phyloP scores from a whole-genome alignment of 2,329 filamentous ascomycete species.

The Eutypa lata region DNA sequence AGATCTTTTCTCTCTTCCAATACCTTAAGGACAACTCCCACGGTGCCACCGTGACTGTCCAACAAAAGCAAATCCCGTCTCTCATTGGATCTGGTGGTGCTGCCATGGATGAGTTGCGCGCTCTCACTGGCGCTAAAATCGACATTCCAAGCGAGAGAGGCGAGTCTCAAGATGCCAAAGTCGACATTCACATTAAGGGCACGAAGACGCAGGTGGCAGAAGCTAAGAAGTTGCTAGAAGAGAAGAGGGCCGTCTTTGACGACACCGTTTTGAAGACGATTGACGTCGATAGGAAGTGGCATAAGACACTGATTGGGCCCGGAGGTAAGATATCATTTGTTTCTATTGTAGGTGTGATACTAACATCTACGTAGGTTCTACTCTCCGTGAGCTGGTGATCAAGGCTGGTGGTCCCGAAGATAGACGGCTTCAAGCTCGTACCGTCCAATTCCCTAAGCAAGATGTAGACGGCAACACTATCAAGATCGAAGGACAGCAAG shows the following conservation, averaged over 20 bases:
- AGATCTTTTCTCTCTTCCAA: slow-evolving; percentile 83
- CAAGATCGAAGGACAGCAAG: slow-evolving; percentile 79
- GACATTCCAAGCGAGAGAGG: slow-evolving; percentile 84
- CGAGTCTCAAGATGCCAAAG: slow-evolving; percentile 61
- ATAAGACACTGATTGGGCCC: slow-evolving; percentile 83
- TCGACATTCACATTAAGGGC: slow-evolving; percentile 88
- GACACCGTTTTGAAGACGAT: slow-evolving; percentile 82
- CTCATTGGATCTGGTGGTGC: slow-evolving; percentile 88
- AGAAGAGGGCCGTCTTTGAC: slow-evolving; percentile 84
- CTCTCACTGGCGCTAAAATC: slow-evolving; percentile 81
- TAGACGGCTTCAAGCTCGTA: slow-evolving; percentile 76
- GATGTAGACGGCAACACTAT: slow-evolving; percentile 80
- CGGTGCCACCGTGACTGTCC: slow-evolving; percentile 75
- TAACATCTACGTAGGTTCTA: slow-evolving; percentile 63
- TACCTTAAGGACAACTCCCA: slow-evolving; percentile 87
- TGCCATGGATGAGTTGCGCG: slow-evolving; percentile 85
- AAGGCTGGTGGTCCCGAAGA: slow-evolving; percentile 89
- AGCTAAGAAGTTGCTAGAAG: slow-evolving; percentile 85
- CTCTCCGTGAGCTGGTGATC: slow-evolving; percentile 80
- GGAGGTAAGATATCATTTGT: slow-evolving; percentile 61
- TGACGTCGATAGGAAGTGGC: slow-evolving; percentile 91
- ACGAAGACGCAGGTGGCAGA: slow-evolving; percentile 87
- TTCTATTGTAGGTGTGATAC: slow-evolving; percentile 15
- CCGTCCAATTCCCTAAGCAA: slow-evolving; percentile 91
- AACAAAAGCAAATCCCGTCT: slow-evolving; percentile 89